Base-by-base conservation (phyloP, 169 alveolate species). In the Toxoplasma gondii region DNA sequence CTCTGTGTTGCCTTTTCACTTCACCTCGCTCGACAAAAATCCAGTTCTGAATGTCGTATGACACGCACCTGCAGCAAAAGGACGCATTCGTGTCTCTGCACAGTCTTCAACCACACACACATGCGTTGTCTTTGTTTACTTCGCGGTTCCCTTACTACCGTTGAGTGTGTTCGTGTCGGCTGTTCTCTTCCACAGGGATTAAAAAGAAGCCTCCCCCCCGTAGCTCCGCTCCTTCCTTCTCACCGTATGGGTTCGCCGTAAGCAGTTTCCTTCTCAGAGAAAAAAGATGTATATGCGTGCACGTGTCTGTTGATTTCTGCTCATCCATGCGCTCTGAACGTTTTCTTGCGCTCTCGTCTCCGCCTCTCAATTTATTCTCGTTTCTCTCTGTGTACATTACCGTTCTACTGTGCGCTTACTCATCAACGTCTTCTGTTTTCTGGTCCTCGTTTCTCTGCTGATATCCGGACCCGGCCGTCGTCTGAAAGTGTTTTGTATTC, bases 191-290 rank as follows among this genome's bases (percentile, higher is more conserved):
- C 5, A n/a, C 84, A 74, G 84, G 84, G n/a, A 74, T 31, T 9
- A 74, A 74, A 44, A 74, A 74, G 84, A 31, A 31, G 84, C 84
- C 84, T 31, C 84, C 84, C 45, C 84, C 38, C 39, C 84, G 84
- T 1, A 34, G 45, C 84, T 74, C n/a, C 84, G 84, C 84, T 17
- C 84, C 84, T 17, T 74, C 84, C 84, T 74, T 34, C 84, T 74
- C 84, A 0, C 84, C 84, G 39, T 74, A 19, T 19, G 84, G 84
- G 39, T 74, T 74, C 43, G 43, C 84, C 17, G 84, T 74, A 24
- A 64, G 74, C 84, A 34, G 84, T 36, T 24, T 41, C 27, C n/a
- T 36, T 12, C 44, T 12, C 43, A 36, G 43, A 29, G 36, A 5
- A 74, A 74, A 74, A n/a, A 17, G 84, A n/a, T 12, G 44, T n/a